These are phyloP conservation scores for Magnusiomyces sp. DNA, from an alignment of 1,139 yeast genomes.

Conservation along the genomic window DNA sequence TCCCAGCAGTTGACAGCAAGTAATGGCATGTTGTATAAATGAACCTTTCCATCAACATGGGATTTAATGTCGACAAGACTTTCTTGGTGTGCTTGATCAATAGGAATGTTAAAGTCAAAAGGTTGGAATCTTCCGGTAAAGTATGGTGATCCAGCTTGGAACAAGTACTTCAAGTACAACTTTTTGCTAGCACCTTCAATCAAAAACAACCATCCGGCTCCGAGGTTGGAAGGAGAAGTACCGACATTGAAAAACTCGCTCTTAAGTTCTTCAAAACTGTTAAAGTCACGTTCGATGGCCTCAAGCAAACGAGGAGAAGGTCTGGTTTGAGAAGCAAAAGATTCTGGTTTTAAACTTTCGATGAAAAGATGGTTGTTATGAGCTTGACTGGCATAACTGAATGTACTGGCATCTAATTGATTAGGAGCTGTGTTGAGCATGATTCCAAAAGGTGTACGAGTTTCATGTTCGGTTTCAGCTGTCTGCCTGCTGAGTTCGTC, in stretches of 20 bases:
- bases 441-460: conserved; percentile 70
- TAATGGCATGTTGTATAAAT: conserved; percentile 70
- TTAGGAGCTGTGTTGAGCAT: conserved; percentile 64
- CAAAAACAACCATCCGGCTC: conserved; percentile 86
- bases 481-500: conserved; percentile 66
- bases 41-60: conserved; percentile 37
- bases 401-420: conserved; percentile 59
- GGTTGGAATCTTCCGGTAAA: conserved; percentile 66
- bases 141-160: conserved; percentile 88
- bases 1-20: conserved; percentile 84
- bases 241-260: conserved; percentile 48
- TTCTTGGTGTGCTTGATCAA: conserved; percentile 33
- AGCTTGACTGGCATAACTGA: conserved; percentile 84
- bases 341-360: conserved; percentile 44
- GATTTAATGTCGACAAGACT: conserved; percentile 40
- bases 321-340: conserved; percentile 23
- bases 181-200: conserved; percentile 66
- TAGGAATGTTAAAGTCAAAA: conserved; percentile 67
- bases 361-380: conserved; percentile 89
- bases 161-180: conserved; percentile 53
- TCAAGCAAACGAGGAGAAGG: conserved; percentile 28
- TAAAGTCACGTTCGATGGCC: conserved; percentile 34
- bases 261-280: conserved; percentile 46
- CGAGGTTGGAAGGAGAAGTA: conserved; percentile 37
- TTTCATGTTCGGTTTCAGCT: conserved; percentile 61